Evolutionary conservation across 2,329 filamentous ascomycete species (phyloP), one percentile per base, ranked within the genome.

Genomic region (Fusarium tricinctum): DNA sequence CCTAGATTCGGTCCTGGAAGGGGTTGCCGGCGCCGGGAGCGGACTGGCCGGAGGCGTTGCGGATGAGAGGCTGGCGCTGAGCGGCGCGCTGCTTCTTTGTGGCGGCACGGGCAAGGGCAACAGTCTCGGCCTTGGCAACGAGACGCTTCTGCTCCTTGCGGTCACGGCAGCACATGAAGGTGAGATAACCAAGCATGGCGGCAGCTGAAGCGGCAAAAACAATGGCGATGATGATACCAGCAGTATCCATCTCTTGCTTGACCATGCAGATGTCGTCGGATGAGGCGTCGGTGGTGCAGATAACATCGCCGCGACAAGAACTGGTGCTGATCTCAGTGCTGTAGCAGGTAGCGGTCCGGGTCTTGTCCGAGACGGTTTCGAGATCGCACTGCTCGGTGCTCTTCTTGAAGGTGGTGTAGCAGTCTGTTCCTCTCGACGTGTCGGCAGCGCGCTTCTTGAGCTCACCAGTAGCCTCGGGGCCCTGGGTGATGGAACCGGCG

Each of bases 161-260:
- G 69, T 88, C 85, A 64, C 79, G 78, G 80, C 81, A 84, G 82
- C 84, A 87, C 68, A 83, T 78, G 79, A 83, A 83, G 73, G 82
- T 81, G 57, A 88, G 75, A 65, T 77, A 69, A 47, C 72, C 76
- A 62, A 83, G 63, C 67, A 79, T 76, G 51, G 79, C 43, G 66
- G 77, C 74, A 63, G 83, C 71, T 60, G 75, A 77, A n/a, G 75
- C 65, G 57, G 78, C 82, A 38, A 89, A 82, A 74, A 83, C 70
- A 66, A 85, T 77, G 71, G 81, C 77, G 65, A 87, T 79, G 73
- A 86, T 77, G 71, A 85, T 78, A 63, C 82, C 85, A 40, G 78
- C 78, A 3, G 80, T 72, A 68, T 80, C 80, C 54, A 87, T 76
- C 70, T 80, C 81, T 33, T 70, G 39, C 43, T 48, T 60, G 73